Evolutionary conservation across 495 filamentous ascomycete species (phyloP).

Genomic region (Penicillium bovifimosum): DNA sequence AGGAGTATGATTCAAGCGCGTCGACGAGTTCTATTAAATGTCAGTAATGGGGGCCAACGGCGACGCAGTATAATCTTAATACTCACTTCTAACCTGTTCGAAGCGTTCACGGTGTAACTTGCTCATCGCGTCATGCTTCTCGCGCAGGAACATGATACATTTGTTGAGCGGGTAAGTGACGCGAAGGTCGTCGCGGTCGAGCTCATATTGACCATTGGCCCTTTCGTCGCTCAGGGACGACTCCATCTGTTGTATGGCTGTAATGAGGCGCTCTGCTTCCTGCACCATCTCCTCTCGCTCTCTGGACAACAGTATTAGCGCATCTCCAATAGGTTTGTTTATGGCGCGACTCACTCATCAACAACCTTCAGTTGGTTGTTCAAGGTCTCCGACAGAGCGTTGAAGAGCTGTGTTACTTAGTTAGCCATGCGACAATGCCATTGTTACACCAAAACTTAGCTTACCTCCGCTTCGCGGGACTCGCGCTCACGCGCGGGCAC

Average conservation of each 20-base stretch:
- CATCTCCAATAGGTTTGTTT: background rate
- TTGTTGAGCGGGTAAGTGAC: slow-evolving; percentile 74
- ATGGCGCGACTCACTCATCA: slow-evolving; percentile 48
- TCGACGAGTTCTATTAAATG: slow-evolving; percentile 69
- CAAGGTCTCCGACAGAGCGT: slow-evolving; percentile 78
- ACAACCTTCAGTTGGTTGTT: slow-evolving; percentile 78
- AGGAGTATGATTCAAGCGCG: slow-evolving; percentile 90
- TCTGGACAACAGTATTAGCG: slow-evolving; percentile 30
- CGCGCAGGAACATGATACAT: slow-evolving; percentile 73
- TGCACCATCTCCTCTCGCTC: slow-evolving; percentile 86
- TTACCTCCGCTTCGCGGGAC: slow-evolving; percentile 75
- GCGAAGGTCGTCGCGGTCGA: slow-evolving; percentile 59
- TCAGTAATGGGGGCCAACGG: slow-evolving; percentile 20
- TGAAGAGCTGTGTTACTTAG: slow-evolving; percentile 59
- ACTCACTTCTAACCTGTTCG: slow-evolving; percentile 88
- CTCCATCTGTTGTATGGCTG: slow-evolving; percentile 87
- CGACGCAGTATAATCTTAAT: background rate
- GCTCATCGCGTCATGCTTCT: slow-evolving; percentile 74
- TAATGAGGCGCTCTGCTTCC: slow-evolving; percentile 81
- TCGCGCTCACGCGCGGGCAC: slow-evolving; percentile 87
- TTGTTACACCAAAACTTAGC: slow-evolving; percentile 11
- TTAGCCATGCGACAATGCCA: slow-evolving; percentile 2
- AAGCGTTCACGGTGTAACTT: slow-evolving; percentile 83
- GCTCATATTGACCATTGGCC: slow-evolving; percentile 53
- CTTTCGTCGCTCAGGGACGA: slow-evolving; percentile 73